Conservation (phyloP, 306 rosid species). For the Malus sylvestris region DNA sequence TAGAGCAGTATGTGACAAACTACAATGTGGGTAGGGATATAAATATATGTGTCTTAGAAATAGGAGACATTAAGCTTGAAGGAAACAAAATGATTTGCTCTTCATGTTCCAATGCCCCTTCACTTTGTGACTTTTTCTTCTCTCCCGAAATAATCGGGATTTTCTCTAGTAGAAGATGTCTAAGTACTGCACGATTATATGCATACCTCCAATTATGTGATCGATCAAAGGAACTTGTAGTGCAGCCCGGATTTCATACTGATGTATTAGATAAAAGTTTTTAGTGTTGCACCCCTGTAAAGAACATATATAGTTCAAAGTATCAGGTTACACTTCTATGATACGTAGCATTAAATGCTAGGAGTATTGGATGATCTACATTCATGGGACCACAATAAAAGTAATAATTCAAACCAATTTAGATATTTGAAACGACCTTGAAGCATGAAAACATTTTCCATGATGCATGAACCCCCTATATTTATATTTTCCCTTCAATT, state of each 20-base stretch:
- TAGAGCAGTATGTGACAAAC: background rate
- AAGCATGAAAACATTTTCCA: too few relatives aligned
- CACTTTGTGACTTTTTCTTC: constrained; percentile 26
- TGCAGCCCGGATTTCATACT: background rate
- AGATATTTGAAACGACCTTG: too few relatives aligned
- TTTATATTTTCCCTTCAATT: too few relatives aligned
- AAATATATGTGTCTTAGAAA: constrained; percentile 31
- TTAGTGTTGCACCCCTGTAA: background rate
- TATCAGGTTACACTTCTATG: background rate
- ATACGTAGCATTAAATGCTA: too few relatives aligned
- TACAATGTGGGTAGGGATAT: constrained; percentile 11
- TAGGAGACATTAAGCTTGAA: constrained; percentile 38
- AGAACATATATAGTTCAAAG: background rate
- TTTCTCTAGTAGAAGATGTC: background rate
- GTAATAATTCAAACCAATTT: too few relatives aligned
- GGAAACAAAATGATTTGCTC: constrained; percentile 29
- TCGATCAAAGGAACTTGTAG: background rate
- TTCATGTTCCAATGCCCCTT: constrained; percentile 30
- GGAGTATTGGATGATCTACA: too few relatives aligned
- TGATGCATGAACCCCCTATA: too few relatives aligned
- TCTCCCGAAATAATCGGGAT: constrained; percentile 4
- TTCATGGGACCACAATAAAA: too few relatives aligned
- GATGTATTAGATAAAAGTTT: background rate
- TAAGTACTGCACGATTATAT: background rate
- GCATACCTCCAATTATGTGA: background rate